Base-by-base conservation (phyloP, 2,329 filamentous ascomycete genomes). In the Ceratocystis lukuohia region DNA sequence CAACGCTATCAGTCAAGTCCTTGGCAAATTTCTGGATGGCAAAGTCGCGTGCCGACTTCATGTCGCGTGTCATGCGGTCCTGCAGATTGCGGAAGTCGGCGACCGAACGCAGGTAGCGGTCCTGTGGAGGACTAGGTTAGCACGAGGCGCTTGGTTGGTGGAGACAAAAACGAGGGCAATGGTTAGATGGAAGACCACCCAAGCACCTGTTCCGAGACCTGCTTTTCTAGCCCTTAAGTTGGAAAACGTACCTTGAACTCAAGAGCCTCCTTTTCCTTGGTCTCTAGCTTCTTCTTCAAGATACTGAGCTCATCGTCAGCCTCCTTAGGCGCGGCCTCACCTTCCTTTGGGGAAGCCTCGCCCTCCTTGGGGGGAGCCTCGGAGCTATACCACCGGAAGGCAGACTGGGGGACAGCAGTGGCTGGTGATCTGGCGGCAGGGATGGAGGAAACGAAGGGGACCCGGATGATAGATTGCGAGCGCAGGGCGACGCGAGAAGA, bases 81-180 rank as follows among this genome's bases (percentile, higher is more conserved):
- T 97, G 93, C 64, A 99, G 88, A 79, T 97, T 99, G 75, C 91
- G 91, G 84, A 95, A 97, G 73, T 99, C 94, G 78, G 94, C 94
- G 70, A 97, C 86, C 66, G 89, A 88, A 75, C 94, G 93, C 70
- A 96, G 84, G 77, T 91, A 95, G 80, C 91, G 94, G 79, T 97
- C 94, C 94, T 97, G 68, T 53, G 66, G 59, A 28, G 12, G 53
- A 2, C 6, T 5, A 10, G 15, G 56, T 53, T 45, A 45, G 64
- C 50, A 44, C 37, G 37, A 10, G 22, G 33, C 22, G 5, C 5
- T 41, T 44, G 10, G 33, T 22, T 20, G 63, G 6, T 41, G 3
- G 10, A 41, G 37, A 1, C 10, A 41, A 50, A 61, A 61, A 57
- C 1, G 15, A 17, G 5, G 17, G 45, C 44, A 66, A 53, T 53